Base-by-base conservation (phyloP, 495 filamentous ascomycete genomes). In the Trichoderma reesei region DNA sequence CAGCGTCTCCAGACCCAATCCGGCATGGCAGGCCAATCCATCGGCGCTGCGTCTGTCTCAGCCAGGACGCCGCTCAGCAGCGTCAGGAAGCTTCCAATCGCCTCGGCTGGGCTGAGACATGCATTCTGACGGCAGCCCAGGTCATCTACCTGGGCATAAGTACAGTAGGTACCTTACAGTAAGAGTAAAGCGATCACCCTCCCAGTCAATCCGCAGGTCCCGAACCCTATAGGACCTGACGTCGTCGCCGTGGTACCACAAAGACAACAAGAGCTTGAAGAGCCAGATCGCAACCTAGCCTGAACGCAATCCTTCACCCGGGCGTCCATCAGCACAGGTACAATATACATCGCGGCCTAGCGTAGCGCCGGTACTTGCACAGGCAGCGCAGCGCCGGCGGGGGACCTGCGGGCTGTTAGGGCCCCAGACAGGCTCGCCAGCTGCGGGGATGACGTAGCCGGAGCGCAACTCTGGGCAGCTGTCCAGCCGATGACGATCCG, bases 391-490 rank as follows among this genome's bases (percentile, higher is more conserved):
- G 44, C 44, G 16, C n/a, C 20, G 18, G 44, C 20, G 26, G 1
- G 42, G 16, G 51, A 34, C 9, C 51, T 56, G 26, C 51, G 11
- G 26, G 9, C 9, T 34, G 18, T 42, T 14, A 41, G 41, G 41
- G 62, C 62, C 33, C 33, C 41, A 42, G 38, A 64, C 18, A 37
- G 33, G 44, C 46, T 46, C 5, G 44, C 11, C 16, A 54, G 62
- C 62, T 51, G 62, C 41, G 9, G 16, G 11, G 51, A 64, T 64
- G 62, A 64, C 62, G 62, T 64, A 64, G 62, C 62, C n/a, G 31
- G 8, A 34, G 51, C 51, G 51, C 51, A 56, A 56, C 51, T 1
- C 26, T 26, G 26, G 26, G 26, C 26, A 56, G 51, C 51, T 56
- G 51, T 34, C 20, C 51, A 56, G 51, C 51, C 51, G 51, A 56